These are phyloP conservation scores for Aspergillus baeticus DNA, from an alignment of 495 filamentous ascomycete genomes.

Conservation along the genomic window DNA sequence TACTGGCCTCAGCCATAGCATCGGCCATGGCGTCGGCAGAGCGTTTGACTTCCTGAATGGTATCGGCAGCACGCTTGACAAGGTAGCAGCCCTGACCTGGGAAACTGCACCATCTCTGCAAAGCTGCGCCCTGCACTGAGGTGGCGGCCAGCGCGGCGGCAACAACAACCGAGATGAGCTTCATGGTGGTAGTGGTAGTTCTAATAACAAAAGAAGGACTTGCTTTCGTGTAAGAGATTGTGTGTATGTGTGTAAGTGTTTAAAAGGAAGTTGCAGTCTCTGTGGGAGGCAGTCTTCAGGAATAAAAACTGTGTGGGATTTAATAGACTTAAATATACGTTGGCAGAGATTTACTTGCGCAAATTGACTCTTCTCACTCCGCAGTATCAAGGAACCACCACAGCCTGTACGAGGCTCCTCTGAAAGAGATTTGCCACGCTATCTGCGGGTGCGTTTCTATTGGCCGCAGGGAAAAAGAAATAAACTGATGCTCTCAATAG, in stretches of 20 bases:
- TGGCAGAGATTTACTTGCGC: background rate
- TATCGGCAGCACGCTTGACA: constrained; percentile 36
- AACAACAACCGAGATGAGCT: constrained; percentile 38
- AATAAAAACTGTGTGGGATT: background rate
- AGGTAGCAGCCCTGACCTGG: constrained; percentile 33
- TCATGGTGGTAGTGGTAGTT: constrained; percentile 39
- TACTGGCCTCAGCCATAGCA: constrained; percentile 32
- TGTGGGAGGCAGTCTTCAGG: background rate
- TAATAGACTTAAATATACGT: background rate
- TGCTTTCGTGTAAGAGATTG: background rate
- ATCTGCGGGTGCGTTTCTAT: background rate
- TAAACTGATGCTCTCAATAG: background rate
- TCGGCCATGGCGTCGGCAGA: constrained; percentile 50
- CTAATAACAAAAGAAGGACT: background rate
- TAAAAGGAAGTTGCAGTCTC: background rate
- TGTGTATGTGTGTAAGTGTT: too few relatives aligned
- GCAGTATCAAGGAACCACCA: background rate
- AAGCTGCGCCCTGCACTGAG: constrained; percentile 33
- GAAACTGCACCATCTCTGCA: constrained; percentile 34
- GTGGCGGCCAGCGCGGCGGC: constrained; percentile 40
- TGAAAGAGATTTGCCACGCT: constrained; percentile 4
- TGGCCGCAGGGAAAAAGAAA: background rate
- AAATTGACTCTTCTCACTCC: background rate
- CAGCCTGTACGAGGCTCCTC: background rate
- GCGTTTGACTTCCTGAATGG: constrained; percentile 41